phyloP scores from a whole-genome alignment of 2,329 filamentous ascomycete genomes.

The Aspergillus pseudoterreus region DNA sequence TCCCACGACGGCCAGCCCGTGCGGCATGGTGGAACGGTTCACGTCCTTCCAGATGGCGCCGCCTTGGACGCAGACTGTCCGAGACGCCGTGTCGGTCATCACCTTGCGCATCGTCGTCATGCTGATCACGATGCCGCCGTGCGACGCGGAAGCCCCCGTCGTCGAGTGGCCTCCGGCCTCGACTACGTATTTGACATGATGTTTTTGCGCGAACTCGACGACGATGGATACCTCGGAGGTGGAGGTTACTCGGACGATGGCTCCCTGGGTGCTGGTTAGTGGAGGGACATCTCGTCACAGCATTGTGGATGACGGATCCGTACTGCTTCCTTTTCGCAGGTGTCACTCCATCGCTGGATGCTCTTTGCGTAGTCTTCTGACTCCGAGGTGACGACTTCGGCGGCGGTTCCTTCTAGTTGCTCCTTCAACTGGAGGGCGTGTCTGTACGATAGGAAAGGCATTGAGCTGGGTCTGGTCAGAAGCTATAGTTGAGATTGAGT shows the following conservation, averaged over 20 bases:
- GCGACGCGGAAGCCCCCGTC: constrained; percentile 47
- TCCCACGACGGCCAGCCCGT: constrained; percentile 55
- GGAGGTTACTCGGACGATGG: constrained; percentile 11
- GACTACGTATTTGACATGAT: constrained; percentile 50
- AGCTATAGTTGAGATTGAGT: no score
- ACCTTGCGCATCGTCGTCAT: constrained; percentile 51
- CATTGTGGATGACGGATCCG: background rate
- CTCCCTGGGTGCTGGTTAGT: constrained; percentile 6
- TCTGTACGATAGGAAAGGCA: constrained; percentile 9
- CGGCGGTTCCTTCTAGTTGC: constrained; percentile 8
- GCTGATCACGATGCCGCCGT: constrained; percentile 55
- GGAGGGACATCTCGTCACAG: background rate
- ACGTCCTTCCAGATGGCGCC: constrained; percentile 55
- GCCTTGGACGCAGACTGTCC: constrained; percentile 49
- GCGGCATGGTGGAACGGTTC: constrained; percentile 47
- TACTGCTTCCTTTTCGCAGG: constrained; percentile 11
- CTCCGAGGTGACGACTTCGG: constrained; percentile 7
- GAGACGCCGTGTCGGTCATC: constrained; percentile 43
- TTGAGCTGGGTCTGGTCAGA: background rate
- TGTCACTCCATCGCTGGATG: constrained; percentile 11
- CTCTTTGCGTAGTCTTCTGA: constrained; percentile 7
- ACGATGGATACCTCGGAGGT: constrained; percentile 5
- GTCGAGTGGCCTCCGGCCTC: constrained; percentile 57
- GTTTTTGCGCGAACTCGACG: constrained; percentile 44
- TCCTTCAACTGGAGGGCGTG: constrained; percentile 7